phyloP scores from a whole-genome alignment of 2,329 filamentous ascomycete species.

The Apiospora rasikravindrae region DNA sequence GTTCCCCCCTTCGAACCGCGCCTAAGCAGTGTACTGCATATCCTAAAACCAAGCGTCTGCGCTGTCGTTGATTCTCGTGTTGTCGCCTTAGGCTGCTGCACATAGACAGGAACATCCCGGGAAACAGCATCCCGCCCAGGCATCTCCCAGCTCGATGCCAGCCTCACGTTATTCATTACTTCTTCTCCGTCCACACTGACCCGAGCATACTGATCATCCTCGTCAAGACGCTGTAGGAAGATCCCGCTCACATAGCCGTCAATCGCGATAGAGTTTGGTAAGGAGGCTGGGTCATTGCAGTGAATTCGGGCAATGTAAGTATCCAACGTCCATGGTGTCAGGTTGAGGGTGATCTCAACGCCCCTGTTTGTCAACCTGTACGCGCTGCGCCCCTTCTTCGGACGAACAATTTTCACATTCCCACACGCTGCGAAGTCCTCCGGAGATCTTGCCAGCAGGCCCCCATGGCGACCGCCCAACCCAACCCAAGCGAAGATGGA shows the following conservation, averaged over 20 bases:
- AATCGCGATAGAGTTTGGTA: neutral
- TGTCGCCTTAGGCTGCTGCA: neutral
- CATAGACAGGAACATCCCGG: neutral
- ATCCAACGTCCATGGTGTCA: neutral
- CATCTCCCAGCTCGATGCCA: neutral
- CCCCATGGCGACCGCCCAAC: neutral
- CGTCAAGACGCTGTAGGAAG: neutral
- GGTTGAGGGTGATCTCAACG: neutral
- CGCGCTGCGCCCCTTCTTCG: neutral
- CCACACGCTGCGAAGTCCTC: neutral
- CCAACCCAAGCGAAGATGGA: constrained; percentile 14
- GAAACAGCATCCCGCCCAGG: neutral
- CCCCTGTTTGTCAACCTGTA: neutral
- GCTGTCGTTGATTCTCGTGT: neutral
- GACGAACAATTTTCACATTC: neutral
- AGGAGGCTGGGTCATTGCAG: neutral
- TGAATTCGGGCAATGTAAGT: neutral
- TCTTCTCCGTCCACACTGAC: neutral
- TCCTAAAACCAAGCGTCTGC: neutral
- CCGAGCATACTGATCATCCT: neutral
- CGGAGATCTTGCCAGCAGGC: neutral
- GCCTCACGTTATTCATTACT: neutral
- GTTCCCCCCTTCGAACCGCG: neutral
- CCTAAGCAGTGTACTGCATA: neutral
- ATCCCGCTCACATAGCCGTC: neutral